Percentiles rank a stretch among this genome's conserved stretches.
Evolutionary conservation across 2,329 filamentous ascomycete species (phyloP).

Genomic region (Juglanconis sp.): DNA sequence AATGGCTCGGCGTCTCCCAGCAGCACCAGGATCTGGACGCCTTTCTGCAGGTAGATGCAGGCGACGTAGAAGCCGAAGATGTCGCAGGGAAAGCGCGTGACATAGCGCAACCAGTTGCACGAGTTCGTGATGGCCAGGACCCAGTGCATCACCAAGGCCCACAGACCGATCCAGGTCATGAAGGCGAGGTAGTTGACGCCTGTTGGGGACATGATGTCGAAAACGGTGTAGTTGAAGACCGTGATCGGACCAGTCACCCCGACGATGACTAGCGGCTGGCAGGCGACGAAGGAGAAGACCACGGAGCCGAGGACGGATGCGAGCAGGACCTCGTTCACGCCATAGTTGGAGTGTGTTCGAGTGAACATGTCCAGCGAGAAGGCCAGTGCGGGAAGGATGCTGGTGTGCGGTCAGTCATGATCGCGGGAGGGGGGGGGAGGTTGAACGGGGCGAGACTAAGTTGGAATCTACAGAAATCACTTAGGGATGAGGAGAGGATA

Average conservation of each 20-base stretch:
- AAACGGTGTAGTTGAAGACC: conserved; percentile 92
- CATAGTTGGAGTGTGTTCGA: conserved; percentile 79
- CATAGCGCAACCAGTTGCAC: conserved; percentile 84
- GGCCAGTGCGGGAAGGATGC: conserved; percentile 80
- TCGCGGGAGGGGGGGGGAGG: neutral
- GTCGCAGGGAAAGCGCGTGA: conserved; percentile 88
- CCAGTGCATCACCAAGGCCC: conserved; percentile 84
- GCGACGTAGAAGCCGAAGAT: conserved; percentile 94
- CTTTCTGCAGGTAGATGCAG: conserved; percentile 88
- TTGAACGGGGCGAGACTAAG: neutral
- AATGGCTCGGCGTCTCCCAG: conserved; percentile 66
- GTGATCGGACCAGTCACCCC: conserved; percentile 90
- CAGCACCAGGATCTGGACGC: conserved; percentile 76
- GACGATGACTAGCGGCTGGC: conserved; percentile 85
- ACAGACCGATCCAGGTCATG: conserved; percentile 90
- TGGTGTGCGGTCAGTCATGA: conserved; percentile 31
- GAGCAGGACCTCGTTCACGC: conserved; percentile 88
- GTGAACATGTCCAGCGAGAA: conserved; percentile 94
- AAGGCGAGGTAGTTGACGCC: conserved; percentile 83
- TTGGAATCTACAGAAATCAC: neutral
- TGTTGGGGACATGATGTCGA: conserved; percentile 76
- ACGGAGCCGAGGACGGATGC: conserved; percentile 79
- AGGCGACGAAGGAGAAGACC: conserved; percentile 75
- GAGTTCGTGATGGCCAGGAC: conserved; percentile 78
- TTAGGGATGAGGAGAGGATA: too few species aligned